Evolutionary conservation across 352 stramenopile genomes (phyloP), one percentile per base, ranked within the genome.

Genomic region (Globisporangium carolinianum): DNA sequence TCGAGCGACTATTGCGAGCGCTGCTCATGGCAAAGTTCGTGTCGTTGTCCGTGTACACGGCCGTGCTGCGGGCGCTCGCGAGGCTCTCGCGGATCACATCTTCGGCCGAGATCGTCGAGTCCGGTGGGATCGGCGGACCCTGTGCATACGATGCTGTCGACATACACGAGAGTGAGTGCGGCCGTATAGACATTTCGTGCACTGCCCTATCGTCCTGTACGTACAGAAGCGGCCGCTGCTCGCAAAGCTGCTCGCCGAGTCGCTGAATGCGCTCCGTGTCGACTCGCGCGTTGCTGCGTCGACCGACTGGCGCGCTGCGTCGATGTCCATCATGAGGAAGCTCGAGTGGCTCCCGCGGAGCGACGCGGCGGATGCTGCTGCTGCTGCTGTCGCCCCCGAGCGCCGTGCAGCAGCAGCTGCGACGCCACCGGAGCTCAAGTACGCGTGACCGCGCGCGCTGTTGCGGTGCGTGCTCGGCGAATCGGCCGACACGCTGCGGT

Each of bases 41-140:
- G 14, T 91, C 80, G 45, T 89, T 79, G 59, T 94, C 82, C 4
- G 73, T 83, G 67, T 89, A 87, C 48, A 84, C 54, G 38, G 79
- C 80, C 42, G 77, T 90, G 68, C 76, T 79, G 37, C 85, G 71
- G 32, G 78, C 77, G 60, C 85, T 95, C 14, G 83, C 85, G 64
- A 91, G 77, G 60, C 80, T 91, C 52, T 93, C 85, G 45, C 85
- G 76, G 58, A 95, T 92, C 54, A 95, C 83, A 63, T 95, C 85
- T 62, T 95, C 83, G 3, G 85, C 83, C 11, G 81, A 91, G 59
- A 95, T 91, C 17, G 73, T 95, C 35, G 79, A 89, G 60, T 93
- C 83, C 3, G 79, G 76, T 6, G 85, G 85, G 41, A 95, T 66
- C 51, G 79, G 80, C 10, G 79, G 79, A 57, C 79, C 87, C 14